phyloP scores from a whole-genome alignment of 345 rosid genomes.

The Hirschfeldia incana region DNA sequence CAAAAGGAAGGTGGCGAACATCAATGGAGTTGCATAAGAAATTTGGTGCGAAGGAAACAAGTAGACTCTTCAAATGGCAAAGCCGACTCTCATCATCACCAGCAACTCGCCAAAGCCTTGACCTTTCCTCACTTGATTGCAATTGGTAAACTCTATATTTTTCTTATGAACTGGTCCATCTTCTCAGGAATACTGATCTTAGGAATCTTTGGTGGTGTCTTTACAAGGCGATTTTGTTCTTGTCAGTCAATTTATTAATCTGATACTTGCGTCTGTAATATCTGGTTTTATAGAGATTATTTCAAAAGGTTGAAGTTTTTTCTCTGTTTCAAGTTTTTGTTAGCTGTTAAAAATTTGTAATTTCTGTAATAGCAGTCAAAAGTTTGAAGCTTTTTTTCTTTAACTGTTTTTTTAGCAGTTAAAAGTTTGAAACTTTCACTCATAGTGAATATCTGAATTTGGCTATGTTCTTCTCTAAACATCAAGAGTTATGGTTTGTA shows the following conservation, averaged over 20 bases:
- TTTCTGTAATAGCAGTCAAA: background rate
- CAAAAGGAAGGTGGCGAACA: conserved; percentile 34
- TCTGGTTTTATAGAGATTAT: background rate
- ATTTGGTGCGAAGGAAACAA: conserved; percentile 68
- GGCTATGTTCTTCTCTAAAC: background rate
- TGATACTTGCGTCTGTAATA: background rate
- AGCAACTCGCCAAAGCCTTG: conserved; percentile 72
- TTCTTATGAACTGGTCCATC: background rate
- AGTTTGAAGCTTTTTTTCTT: background rate
- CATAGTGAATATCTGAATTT: background rate
- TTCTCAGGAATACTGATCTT: background rate
- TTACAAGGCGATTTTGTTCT: background rate
- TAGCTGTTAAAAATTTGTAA: background rate
- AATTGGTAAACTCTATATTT: conserved; percentile 48
- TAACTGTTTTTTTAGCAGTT: background rate
- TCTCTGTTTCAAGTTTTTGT: background rate
- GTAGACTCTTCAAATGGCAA: conserved; percentile 60
- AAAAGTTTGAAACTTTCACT: background rate
- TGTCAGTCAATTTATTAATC: background rate
- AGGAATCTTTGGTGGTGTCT: conserved; percentile 10
- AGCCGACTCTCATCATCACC: conserved; percentile 37
- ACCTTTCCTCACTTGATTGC: conserved; percentile 74
- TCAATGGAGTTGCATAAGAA: conserved; percentile 49
- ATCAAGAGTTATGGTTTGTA: background rate
- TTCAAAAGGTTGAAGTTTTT: background rate